Conservation (phyloP, 768 basidiomycete species). For the Rhizopogon vinicolor region DNA sequence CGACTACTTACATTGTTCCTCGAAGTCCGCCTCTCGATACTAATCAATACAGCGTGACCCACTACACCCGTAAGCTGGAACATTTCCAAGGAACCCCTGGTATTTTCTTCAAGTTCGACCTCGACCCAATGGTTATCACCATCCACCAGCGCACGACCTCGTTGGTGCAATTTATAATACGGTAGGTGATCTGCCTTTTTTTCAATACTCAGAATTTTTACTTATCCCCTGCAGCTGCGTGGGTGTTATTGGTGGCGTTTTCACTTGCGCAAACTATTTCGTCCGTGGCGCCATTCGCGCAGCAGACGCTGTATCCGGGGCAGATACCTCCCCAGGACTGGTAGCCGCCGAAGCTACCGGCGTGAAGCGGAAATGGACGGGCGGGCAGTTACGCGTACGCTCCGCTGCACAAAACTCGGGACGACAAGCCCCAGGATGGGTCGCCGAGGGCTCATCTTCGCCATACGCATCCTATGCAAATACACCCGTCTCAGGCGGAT, state of each 20-base stretch:
- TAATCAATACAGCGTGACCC: constrained; percentile 92
- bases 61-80: constrained; percentile 73
- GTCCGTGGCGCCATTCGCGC: constrained; percentile 60
- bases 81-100: constrained; percentile 83
- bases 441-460: constrained; percentile 43
- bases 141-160: constrained; percentile 87
- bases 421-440: constrained; percentile 58
- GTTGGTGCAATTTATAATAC: constrained; percentile 76
- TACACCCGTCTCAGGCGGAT: constrained; percentile 29
- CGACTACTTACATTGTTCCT: constrained; percentile 86
- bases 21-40: constrained; percentile 61
- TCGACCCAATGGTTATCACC: constrained; percentile 84
- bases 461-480: constrained; percentile 32
- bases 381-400: constrained; percentile 59
- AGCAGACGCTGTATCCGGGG: constrained; percentile 57
- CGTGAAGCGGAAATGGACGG: constrained; percentile 67
- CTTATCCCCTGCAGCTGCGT: constrained; percentile 45
- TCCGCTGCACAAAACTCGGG: constrained; percentile 22
- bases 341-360: constrained; percentile 64
- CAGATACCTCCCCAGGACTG: constrained; percentile 46
- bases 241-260: constrained; percentile 92
- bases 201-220: neutral
- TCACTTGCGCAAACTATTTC: constrained; percentile 80
- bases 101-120: constrained; percentile 98
- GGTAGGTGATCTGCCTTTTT: constrained; percentile 29